Base-by-base conservation (phyloP, 495 filamentous ascomycete genomes). In the Rusavskia elegans region DNA sequence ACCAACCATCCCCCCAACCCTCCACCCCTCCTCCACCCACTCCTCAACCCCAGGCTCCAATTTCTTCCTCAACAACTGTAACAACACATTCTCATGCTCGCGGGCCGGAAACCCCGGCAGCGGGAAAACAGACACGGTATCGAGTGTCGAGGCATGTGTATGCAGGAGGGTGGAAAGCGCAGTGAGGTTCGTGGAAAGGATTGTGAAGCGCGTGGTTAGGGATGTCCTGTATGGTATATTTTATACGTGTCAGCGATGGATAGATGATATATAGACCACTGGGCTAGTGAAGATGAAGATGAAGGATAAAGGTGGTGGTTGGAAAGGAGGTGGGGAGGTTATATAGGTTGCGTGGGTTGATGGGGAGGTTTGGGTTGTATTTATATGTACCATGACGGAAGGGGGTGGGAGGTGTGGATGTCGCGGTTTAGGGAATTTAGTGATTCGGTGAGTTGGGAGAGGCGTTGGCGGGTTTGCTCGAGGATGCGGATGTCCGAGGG, bases 61-160 rank as follows among this genome's bases (percentile, higher is more conserved):
- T 58, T 80, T 82, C 66, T 84, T 83, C 19, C 80, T 71, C 40
- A 83, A 60, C 14, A 82, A 64, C 27, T 66, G 57, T 0, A 59
- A 49, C 1, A 82, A 65, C 21, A 78, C 55, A 21, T 55, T 59
- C 54, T 81, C 78, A 46, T 82, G 68, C 14, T 67, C 72, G 27
- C 72, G 71, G 37, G 79, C 2, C 7, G 32, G 79, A 58, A 78
- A 81, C 59, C 75, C 75, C 9, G 80, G 75, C 0, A 74, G 70
- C 0, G 80, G 80, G 59, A 79, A 78, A 7, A 77, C 68, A 68
- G 92, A 90, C 49, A 95, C 73, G 66, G 88, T 83, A 59, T 79
- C 77, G 54, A 80, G 73, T 14, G 87, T 95, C 66, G 96, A 89
- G 64, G 97, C 85, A 44, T 86, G 75, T 68, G 94, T 95, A 29